A percentile compares a stretch with the other conserved stretches of the same genome.
These are phyloP conservation scores for Ettlia oleoabundans DNA, from an alignment of 139 green algal genomes.

Conservation along the genomic window DNA sequence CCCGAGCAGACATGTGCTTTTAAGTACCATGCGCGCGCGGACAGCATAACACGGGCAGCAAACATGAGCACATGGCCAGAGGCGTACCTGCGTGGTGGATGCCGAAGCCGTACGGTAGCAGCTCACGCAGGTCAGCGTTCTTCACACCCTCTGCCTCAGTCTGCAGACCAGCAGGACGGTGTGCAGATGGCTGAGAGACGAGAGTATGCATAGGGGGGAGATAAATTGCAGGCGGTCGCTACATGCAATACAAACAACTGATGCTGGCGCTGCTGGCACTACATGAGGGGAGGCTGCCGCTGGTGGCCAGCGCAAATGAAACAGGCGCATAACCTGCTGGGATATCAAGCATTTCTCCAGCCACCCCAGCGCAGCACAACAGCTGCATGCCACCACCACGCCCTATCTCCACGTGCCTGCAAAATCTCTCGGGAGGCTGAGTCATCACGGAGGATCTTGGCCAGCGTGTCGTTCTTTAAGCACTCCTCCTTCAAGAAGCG, in stretches of 20 bases:
- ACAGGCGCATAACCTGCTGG: no score
- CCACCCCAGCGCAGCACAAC: no score
- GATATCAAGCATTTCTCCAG: no score
- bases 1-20: no score
- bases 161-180: slow-evolving; percentile 15
- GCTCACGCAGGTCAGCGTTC: slow-evolving; percentile 83
- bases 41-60: no score
- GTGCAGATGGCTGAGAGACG: not conserved
- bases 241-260: no score
- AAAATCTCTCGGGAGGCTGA: slow-evolving; percentile 90
- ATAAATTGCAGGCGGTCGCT: not conserved
- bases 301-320: no score
- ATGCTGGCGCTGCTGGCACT: no score
- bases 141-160: slow-evolving; percentile 89
- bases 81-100: slow-evolving; percentile 98
- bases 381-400: not conserved
- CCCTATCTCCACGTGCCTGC: slow-evolving; percentile 12
- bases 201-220: not conserved
- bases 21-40: no score
- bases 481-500: slow-evolving; percentile 88
- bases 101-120: slow-evolving; percentile 96
- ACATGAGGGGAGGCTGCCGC: no score
- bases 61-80: no score
- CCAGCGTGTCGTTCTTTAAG: slow-evolving; percentile 78
- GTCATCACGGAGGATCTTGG: slow-evolving; percentile 84